phyloP scores from a whole-genome alignment of 2,329 filamentous ascomycete species.

The Rutstroemia sp. region DNA sequence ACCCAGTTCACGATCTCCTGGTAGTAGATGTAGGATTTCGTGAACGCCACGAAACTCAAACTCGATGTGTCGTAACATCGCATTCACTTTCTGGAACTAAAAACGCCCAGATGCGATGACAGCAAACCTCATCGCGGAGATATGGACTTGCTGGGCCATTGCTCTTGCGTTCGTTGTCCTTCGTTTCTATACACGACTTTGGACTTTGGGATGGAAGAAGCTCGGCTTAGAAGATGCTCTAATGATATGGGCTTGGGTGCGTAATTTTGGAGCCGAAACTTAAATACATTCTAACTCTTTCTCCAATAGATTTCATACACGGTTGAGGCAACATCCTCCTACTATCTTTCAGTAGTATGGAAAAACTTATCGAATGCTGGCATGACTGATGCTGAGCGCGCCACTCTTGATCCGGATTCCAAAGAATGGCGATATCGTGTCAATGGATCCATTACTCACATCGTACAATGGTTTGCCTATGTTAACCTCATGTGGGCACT shows the following conservation, averaged over 20 bases:
- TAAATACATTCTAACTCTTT: not conserved
- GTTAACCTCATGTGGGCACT: constrained; percentile 1
- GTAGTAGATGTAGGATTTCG: too few relatives aligned
- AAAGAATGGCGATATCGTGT: constrained; percentile 3
- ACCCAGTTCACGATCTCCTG: too few relatives aligned
- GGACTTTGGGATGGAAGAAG: not conserved
- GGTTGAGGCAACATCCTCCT: not conserved
- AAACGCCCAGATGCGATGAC: constrained; percentile 1
- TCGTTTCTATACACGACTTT: not conserved
- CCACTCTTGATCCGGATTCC: not conserved
- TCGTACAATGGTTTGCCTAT: constrained; percentile 4
- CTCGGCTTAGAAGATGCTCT: not conserved
- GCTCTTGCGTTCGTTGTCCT: not conserved
- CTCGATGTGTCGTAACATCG: not conserved
- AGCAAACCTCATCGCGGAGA: not conserved
- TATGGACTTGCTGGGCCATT: constrained; percentile 4
- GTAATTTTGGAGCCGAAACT: not conserved
- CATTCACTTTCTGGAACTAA: not conserved
- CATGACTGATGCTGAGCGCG: not conserved
- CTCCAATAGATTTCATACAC: constrained; percentile 2
- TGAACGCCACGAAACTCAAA: not conserved
- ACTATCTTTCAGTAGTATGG: not conserved
- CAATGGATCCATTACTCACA: constrained; percentile 1
- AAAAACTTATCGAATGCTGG: constrained; percentile 1
- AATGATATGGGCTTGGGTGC: not conserved